Conservation (phyloP, 345 rosid species). For the Camelina sativa region DNA sequence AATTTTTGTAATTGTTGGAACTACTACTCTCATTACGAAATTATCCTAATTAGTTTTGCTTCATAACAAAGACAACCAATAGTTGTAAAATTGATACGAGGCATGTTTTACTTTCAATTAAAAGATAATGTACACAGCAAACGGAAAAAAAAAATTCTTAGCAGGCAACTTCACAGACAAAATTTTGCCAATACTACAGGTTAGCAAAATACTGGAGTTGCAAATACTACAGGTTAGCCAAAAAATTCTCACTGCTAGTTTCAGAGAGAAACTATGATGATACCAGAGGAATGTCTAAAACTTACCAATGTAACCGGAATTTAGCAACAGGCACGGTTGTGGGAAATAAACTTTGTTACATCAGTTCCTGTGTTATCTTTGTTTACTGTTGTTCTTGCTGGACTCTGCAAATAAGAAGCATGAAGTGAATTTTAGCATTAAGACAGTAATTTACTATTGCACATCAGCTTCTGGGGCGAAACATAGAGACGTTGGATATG, state of each 20-base stretch:
- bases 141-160: too few relatives aligned
- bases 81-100: too few relatives aligned
- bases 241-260: not conserved
- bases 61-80: not conserved
- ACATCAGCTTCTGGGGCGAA: conserved; percentile 1
- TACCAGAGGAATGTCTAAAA: conserved; percentile 13
- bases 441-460: not conserved
- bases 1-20: not conserved
- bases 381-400: conserved; percentile 32
- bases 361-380: conserved; percentile 27
- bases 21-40: not conserved
- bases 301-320: conserved; percentile 1
- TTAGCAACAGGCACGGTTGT: conserved; percentile 8
- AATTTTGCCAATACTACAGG: conserved; percentile 22
- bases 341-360: conserved; percentile 1
- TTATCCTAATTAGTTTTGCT: conserved; percentile 1
- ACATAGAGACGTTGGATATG: conserved; percentile 2
- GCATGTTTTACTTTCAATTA: not conserved
- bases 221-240: conserved; percentile 20
- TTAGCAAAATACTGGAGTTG: conserved; percentile 5
- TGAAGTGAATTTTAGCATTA: conserved; percentile 18
- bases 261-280: conserved; percentile 19
- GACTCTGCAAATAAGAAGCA: conserved; percentile 36
- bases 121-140: not conserved
- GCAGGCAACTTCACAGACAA: conserved; percentile 30